phyloP scores from a whole-genome alignment of 2,329 filamentous ascomycete species.

The Camillea tinctor region DNA sequence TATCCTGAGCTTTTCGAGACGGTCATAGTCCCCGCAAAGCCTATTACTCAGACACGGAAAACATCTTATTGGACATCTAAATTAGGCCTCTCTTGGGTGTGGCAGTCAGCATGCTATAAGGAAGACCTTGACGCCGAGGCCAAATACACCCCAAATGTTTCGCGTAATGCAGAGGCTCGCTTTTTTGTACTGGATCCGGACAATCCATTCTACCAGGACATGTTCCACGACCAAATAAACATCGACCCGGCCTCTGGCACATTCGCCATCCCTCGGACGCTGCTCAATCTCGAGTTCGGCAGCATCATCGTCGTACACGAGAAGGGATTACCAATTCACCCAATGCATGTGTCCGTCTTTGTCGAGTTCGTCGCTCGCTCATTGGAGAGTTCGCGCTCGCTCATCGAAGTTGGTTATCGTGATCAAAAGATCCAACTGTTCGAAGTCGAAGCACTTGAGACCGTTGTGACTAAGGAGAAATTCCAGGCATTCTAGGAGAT shows the following conservation, averaged over 20 bases:
- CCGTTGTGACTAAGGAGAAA: neutral
- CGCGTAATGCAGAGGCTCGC: neutral
- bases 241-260: neutral
- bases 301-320: neutral
- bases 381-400: too few species aligned
- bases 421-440: neutral
- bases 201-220: neutral
- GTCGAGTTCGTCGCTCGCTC: neutral
- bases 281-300: neutral
- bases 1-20: neutral
- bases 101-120: neutral
- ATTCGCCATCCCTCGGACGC: neutral
- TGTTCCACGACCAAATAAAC: neutral
- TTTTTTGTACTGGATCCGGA: neutral
- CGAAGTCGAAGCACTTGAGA: neutral
- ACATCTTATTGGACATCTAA: neutral
- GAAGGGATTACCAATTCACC: neutral
- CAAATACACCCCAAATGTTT: neutral
- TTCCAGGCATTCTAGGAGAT: neutral
- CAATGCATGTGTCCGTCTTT: neutral
- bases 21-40: neutral
- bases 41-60: neutral
- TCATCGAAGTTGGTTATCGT: neutral
- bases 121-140: neutral
- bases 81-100: neutral